phyloP scores from a whole-genome alignment of 163 green algal species.

The Chloroidium sp. region DNA sequence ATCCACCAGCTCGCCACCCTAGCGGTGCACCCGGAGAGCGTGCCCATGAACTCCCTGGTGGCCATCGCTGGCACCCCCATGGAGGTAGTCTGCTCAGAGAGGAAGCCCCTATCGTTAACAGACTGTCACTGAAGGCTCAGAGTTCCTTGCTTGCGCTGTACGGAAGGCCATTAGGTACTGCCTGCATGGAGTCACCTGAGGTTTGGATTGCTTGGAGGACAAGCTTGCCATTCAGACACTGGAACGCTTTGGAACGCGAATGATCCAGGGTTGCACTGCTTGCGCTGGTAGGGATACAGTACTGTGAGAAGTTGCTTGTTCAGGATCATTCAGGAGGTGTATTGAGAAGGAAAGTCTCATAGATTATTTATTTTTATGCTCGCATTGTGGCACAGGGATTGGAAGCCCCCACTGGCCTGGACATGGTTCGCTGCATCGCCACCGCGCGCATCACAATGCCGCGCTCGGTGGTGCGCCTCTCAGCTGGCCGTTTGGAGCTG shows the following conservation, averaged over 20 bases:
- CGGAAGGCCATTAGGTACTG: too few relatives aligned
- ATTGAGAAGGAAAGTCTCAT: too few relatives aligned
- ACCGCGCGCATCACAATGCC: slow-evolving; percentile 96
- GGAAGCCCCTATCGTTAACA: not conserved
- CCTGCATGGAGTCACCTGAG: too few relatives aligned
- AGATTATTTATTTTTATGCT: too few relatives aligned
- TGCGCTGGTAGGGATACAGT: too few relatives aligned
- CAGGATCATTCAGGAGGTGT: too few relatives aligned
- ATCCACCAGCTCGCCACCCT: slow-evolving; percentile 93
- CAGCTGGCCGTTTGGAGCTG: slow-evolving; percentile 83
- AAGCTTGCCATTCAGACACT: too few relatives aligned
- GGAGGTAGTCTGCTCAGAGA: slow-evolving; percentile 17
- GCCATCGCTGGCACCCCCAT: slow-evolving; percentile 80
- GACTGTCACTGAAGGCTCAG: not conserved
- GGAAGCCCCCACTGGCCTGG: not conserved
- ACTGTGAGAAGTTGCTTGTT: too few relatives aligned
- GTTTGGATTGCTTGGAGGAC: too few relatives aligned
- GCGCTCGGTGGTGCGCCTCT: slow-evolving; percentile 84
- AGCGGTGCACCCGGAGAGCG: slow-evolving; percentile 91
- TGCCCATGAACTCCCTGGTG: slow-evolving; percentile 95
- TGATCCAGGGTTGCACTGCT: too few relatives aligned
- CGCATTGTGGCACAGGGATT: too few relatives aligned
- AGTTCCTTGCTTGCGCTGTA: not conserved
- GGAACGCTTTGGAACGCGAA: too few relatives aligned
- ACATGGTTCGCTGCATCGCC: slow-evolving; percentile 67